Base-by-base conservation (phyloP, 768 basidiomycete species). In the Guyanaporus albipodus region DNA sequence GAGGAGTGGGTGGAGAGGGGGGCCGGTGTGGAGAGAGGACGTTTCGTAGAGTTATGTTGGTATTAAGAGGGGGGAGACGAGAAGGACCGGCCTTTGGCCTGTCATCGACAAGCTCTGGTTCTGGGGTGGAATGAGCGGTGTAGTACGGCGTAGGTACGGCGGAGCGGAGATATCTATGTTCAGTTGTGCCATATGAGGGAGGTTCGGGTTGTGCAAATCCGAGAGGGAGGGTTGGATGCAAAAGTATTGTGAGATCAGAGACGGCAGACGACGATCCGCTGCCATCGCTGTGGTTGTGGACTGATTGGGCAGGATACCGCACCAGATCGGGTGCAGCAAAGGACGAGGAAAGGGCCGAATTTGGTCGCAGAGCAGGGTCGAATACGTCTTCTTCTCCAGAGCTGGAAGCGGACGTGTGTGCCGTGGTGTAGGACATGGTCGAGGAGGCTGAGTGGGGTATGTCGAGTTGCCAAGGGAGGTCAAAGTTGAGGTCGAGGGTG, bases 121-220 rank as follows among this genome's bases (percentile, higher is more conserved):
- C 62, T 14, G 64, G 64, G 15, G 64, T 60, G 19, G 67, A 60
- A 17, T 58, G 54, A 23, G 64, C 64, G 21, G 64, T 66, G 26
- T 64, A 67, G 42, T 68, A 68, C 8, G 66, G 64, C 33, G 64
- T 68, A 24, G 55, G 53, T 38, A 50, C 37, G 23, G 58, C 44
- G 37, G 57, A 50, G 49, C 54, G 56, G 44, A 46, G 49, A 47
- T 58, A 53, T 42, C 47, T 38, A 18, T 55, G 61, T 29, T 50
- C 50, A 23, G 50, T 14, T 32, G 23, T 22, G 28, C 40, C 52
- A 42, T 51, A 33, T 6, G 53, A 51, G 32, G 51, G 6, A 21
- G 24, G 14, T 10, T 50, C 48, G 44, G 44, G 29, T n/a, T 50
- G 49, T 31, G 46, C 43, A 46, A 42, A 52, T 43, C 59, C 53